These are phyloP conservation scores for Vaccinium myrtillus DNA, from an alignment of 148 eudicot genomes.

Conservation along the genomic window DNA sequence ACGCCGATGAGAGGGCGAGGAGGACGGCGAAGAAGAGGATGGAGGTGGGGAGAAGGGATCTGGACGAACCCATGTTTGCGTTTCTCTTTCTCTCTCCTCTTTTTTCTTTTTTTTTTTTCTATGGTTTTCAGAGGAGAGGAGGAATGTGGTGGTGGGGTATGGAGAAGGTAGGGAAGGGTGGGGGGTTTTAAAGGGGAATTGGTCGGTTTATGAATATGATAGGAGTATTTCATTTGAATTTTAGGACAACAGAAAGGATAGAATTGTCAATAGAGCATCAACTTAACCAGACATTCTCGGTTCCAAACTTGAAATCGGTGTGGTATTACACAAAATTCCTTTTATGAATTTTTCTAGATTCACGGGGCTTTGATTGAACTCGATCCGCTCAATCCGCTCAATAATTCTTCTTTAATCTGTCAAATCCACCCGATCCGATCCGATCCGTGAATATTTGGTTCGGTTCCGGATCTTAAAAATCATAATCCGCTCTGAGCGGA, in stretches of 20 bases:
- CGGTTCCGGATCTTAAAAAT: too few species aligned
- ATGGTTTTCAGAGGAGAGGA: not conserved
- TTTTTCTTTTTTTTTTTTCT: not conserved
- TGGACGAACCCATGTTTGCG: not conserved
- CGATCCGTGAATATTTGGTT: too few species aligned
- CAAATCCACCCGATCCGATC: too few species aligned
- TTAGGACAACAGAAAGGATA: not conserved
- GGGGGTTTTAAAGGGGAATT: not conserved
- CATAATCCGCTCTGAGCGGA: too few species aligned
- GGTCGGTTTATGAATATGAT: not conserved
- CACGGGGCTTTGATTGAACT: too few species aligned
- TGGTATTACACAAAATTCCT: too few species aligned
- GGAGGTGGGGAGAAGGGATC: conserved; percentile 3
- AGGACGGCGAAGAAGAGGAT: conserved; percentile 19
- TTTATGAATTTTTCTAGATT: too few species aligned
- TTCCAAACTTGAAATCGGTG: too few species aligned
- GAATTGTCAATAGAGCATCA: too few species aligned
- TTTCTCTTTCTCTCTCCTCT: not conserved
- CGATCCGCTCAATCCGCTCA: too few species aligned
- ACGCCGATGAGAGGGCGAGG: conserved; percentile 34
- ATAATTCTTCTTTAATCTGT: too few species aligned
- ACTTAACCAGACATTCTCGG: too few species aligned
- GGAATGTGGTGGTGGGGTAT: not conserved
- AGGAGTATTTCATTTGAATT: not conserved
- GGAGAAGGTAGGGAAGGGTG: not conserved